Base-by-base conservation (phyloP, 352 stramenopile species). In the Globisporangium megalacanthum region DNA sequence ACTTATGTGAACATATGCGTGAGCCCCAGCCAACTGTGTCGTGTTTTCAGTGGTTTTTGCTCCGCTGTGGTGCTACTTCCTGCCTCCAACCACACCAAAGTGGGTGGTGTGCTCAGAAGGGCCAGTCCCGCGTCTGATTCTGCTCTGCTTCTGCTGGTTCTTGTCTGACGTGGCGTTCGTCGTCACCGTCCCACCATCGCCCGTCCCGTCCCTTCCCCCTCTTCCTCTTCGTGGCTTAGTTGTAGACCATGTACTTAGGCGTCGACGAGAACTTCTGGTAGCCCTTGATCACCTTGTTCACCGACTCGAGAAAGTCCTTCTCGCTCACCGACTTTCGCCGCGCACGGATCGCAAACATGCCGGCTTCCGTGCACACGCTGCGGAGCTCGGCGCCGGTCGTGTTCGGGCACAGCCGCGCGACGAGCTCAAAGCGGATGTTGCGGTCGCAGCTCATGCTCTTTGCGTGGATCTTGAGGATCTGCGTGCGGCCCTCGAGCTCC, bases 281-380 rank as follows among this genome's bases (percentile, higher is more conserved):
- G 60, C 97, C 97, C 85, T 99, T 99, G 72, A 99, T 99, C 58
- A 99, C 97, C 82, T 99, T 99, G 79, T 99, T 98, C 57, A 99
- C 97, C 54, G 95, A 97, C 62, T 99, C 97, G 58, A 99, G 84
- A 77, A 99, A 99, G 74, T 99, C 97, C 70, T 99, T 99, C 70
- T 99, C 97, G 61, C 86, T 98, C 54, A 99, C 96, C 45, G 76
- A 97, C 86, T 99, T 99, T 75, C 97, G 94, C 50, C 97, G 86
- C 33, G 95, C 97, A 45, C 97, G 91, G 72, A 99, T 99, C 11
- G 97, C 95, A 77, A 97, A 99, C 93, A 97, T 97, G 42, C 96
- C 96, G n/a, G 96, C 97, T 72, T 99, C 97, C 10, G 97, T 99
- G 81, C 97, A 99, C 19, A 99, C 97, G 68, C 80, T 97, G 66